These are phyloP conservation scores for Rhodocollybia butyracea DNA, from an alignment of 768 basidiomycete genomes.

Conservation along the genomic window DNA sequence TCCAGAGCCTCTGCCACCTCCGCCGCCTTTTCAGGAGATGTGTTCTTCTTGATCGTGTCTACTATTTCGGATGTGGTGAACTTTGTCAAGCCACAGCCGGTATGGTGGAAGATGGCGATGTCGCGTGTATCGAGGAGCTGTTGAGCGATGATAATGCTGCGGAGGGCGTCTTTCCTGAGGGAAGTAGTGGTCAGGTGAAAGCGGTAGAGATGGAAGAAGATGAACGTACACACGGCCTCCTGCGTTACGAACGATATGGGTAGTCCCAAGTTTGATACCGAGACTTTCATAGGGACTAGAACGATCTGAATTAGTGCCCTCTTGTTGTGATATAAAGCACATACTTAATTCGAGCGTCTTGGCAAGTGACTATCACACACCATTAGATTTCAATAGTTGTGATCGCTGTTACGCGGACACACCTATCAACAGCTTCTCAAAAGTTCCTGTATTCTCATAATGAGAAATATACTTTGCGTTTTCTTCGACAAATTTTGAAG, in stretches of 20 bases:
- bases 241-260: slow-evolving; percentile 51
- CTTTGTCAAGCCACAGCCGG: slow-evolving; percentile 52
- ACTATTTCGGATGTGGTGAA: no score
- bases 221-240: slow-evolving; percentile 42
- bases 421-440: no score
- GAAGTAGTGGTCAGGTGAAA: neutral
- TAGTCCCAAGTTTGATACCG: slow-evolving; percentile 47
- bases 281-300: slow-evolving; percentile 39
- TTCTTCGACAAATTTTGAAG: no score
- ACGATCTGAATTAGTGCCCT: neutral
- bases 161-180: slow-evolving; percentile 42
- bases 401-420: no score
- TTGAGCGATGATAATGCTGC: slow-evolving; percentile 50
- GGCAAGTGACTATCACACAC: slow-evolving; percentile 50
- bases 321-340: neutral
- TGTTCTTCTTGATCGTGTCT: no score
- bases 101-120: slow-evolving; percentile 52
- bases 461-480: no score
- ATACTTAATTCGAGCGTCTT: slow-evolving; percentile 54
- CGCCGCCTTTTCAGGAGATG: no score
- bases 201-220: neutral
- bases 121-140: slow-evolving; percentile 46
- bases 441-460: no score
- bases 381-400: no score
- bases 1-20: no score